Evolutionary conservation across 164 flowering plant species (phyloP), one percentile per base, ranked within the genome.

Genomic region (Magnolia changhungtana): DNA sequence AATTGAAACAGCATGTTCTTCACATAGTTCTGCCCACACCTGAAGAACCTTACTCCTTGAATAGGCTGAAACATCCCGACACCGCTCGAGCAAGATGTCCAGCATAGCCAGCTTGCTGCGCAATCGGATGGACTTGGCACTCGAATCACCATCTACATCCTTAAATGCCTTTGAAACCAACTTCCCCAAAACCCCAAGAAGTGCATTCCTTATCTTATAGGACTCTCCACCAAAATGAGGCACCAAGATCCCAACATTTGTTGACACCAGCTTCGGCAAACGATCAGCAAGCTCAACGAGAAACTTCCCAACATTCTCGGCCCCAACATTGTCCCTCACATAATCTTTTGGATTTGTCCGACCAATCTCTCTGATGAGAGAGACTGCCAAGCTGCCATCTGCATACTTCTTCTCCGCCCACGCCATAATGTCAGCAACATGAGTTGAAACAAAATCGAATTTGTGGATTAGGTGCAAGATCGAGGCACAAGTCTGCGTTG

Each of bases 211-310:
- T 73, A 96, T 92, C 86, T 96, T 96, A 74, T 96, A 94, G 50
- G 99, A 96, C 75, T 96, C 99, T 29, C 98, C 99, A 74, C 97
- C 98, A 88, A 96, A 94, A 69, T 96, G 99, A 8, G 97, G 91
- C 49, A 96, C 82, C 82, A 96, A 78, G 55, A 96, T 65, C 19
- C 98, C 99, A 67, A 96, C 81, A 75, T 96, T 94, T 7, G 84
- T 87, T 5, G 99, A 90, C 45, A 92, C 76, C 82, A 94, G 82
- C 83, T 89, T 96, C 23, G 99, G 99, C 77, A 91, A 67, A 74
- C 90, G 81, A 27, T 91, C 98, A 79, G 99, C 88, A 77, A 96
- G 90, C 84, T 96, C 98, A 50, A 94, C 93, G 61, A 96, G 87
- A 80, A 96, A 94, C 18, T 94, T 88, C 31, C 98, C 99, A 75